phyloP scores from a whole-genome alignment of 2,329 filamentous ascomycete species.

The Fusarium penzigii region DNA sequence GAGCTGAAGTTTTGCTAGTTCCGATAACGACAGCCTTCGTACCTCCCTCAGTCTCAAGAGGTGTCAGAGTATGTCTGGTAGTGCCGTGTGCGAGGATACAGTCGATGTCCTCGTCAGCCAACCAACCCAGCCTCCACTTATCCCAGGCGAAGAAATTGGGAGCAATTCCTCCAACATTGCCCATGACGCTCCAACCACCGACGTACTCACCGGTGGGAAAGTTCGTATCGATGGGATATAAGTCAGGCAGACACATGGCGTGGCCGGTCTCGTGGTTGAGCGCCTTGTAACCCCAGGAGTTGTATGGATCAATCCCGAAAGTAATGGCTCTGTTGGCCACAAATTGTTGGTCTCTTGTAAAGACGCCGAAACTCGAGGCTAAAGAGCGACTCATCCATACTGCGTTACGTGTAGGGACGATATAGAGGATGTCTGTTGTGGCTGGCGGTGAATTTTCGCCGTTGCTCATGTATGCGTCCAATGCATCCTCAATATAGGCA shows the following conservation, averaged over 20 bases:
- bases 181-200: slow-evolving; percentile 41
- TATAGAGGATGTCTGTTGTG: slow-evolving; percentile 15
- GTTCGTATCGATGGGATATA: slow-evolving; percentile 32
- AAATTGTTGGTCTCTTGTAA: background rate
- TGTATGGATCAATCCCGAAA: slow-evolving; percentile 35
- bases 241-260: slow-evolving; percentile 40
- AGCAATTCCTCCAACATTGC: slow-evolving; percentile 33
- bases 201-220: slow-evolving; percentile 31
- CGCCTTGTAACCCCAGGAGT: slow-evolving; percentile 34
- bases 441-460: slow-evolving; percentile 2
- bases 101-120: slow-evolving; percentile 34
- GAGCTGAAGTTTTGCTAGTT: slow-evolving; percentile 12
- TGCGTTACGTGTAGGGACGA: slow-evolving; percentile 11
- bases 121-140: slow-evolving; percentile 42
- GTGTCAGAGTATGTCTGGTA: slow-evolving; percentile 27
- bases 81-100: slow-evolving; percentile 29
- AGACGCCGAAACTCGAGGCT: slow-evolving; percentile 6
- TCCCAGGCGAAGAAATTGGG: slow-evolving; percentile 42
- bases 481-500: slow-evolving; percentile 16
- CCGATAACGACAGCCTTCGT: slow-evolving; percentile 17
- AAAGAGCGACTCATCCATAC: slow-evolving; percentile 1
- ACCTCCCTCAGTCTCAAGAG: slow-evolving; percentile 9
- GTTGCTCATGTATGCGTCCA: slow-evolving; percentile 11
- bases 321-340: slow-evolving; percentile 29
- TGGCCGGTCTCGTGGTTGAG: slow-evolving; percentile 42